phyloP scores from a whole-genome alignment of 2,329 filamentous ascomycete genomes.

The Pseudofabraea citricarpa region DNA sequence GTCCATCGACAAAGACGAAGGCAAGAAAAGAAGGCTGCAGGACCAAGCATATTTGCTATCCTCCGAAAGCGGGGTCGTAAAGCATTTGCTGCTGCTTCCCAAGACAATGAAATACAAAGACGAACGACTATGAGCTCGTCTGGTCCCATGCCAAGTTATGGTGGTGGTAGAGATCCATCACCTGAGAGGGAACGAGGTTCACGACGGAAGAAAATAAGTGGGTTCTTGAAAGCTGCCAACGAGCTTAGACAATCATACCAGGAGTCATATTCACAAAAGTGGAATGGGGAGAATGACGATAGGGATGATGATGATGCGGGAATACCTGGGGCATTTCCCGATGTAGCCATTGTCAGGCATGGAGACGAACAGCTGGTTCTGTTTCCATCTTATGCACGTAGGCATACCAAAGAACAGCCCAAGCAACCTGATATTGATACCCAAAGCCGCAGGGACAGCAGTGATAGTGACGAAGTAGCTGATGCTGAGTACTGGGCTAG shows the following conservation, averaged over 20 bases:
- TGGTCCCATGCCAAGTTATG: slow-evolving; percentile 28
- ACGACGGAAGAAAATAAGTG: slow-evolving; percentile 73
- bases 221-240: slow-evolving; percentile 67
- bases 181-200: slow-evolving; percentile 54
- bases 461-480: slow-evolving; percentile 37
- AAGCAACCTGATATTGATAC: slow-evolving; percentile 25
- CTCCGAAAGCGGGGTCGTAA: slow-evolving; percentile 21
- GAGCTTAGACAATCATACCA: slow-evolving; percentile 65
- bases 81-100: slow-evolving; percentile 27
- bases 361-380: slow-evolving; percentile 90
- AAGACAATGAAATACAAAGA: slow-evolving; percentile 30
- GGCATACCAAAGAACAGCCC: slow-evolving; percentile 23
- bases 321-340: slow-evolving; percentile 75
- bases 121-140: slow-evolving; percentile 23
- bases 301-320: slow-evolving; percentile 39
- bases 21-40: slow-evolving; percentile 36
- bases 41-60: slow-evolving; percentile 23
- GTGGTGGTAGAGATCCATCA: slow-evolving; percentile 28
- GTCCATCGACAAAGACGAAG: slow-evolving; percentile 57
- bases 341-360: slow-evolving; percentile 73
- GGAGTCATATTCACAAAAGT: slow-evolving; percentile 42
- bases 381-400: slow-evolving; percentile 87
- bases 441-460: slow-evolving; percentile 30
- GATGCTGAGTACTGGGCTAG: slow-evolving; percentile 72
- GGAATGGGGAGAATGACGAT: slow-evolving; percentile 37